phyloP scores from a whole-genome alignment of 306 rosid genomes.

The Malus sieversii region DNA sequence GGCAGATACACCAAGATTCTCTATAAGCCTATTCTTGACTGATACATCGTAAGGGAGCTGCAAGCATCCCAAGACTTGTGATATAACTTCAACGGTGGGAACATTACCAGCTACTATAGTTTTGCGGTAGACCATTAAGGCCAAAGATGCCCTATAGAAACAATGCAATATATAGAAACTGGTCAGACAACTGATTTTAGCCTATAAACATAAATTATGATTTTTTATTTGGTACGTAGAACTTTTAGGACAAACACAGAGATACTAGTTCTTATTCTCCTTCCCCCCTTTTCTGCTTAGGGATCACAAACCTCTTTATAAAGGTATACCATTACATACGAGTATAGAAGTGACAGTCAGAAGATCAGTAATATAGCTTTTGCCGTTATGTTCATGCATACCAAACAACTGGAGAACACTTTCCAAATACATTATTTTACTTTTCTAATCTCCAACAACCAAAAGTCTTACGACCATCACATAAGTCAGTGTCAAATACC shows the following conservation, averaged over 20 bases:
- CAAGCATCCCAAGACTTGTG: constrained; percentile 89
- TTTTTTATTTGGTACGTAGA: neutral
- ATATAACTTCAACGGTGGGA: constrained; percentile 63
- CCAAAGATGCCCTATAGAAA: constrained; percentile 66
- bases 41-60: constrained; percentile 56
- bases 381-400: neutral
- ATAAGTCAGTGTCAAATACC: constrained; percentile 45
- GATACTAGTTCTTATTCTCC: too few relatives aligned
- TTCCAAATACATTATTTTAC: neutral
- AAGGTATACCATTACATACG: neutral
- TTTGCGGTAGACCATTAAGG: constrained; percentile 78
- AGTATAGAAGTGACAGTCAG: neutral
- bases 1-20: constrained; percentile 54
- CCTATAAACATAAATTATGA: neutral
- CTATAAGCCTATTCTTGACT: constrained; percentile 57
- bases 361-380: neutral
- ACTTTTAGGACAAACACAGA: neutral
- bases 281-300: too few relatives aligned
- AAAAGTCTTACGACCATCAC: constrained; percentile 1
- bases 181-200: constrained; percentile 20
- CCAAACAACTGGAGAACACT: constrained; percentile 1
- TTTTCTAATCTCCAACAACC: neutral
- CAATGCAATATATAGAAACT: constrained; percentile 14
- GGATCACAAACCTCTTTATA: neutral
- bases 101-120: constrained; percentile 55